Conservation (phyloP, 176 grass and related monocot genomes). For the Zea mays region Zm-B73-REFERENCE-NAM-5.0 NC_050096.1:283188001-283188500, state of each 20-base stretch:
- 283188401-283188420: too few species aligned
- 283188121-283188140: slow-evolving; percentile 20
- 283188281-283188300: too few species aligned
- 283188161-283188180: slow-evolving; percentile 43
- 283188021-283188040: slow-evolving; percentile 26
- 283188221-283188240: too few species aligned
- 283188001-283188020: slow-evolving; percentile 1
- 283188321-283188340: too few species aligned
- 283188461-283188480: too few species aligned
- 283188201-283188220: background rate
- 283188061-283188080: slow-evolving; percentile 28
- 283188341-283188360: too few species aligned
- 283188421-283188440: too few species aligned
- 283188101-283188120: slow-evolving; percentile 15
- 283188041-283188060: slow-evolving; percentile 53
- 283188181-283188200: slow-evolving; percentile 24
- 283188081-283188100: slow-evolving; percentile 39
- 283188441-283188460: too few species aligned
- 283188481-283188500: too few species aligned
- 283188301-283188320: background rate
- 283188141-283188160: slow-evolving; percentile 38
- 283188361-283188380: too few species aligned
- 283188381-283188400: background rate
- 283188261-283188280: background rate
- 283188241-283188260: too few species aligned